These are phyloP conservation scores for Colletotrichum sansevieriae DNA, from an alignment of 2,329 filamentous ascomycete genomes.

Conservation along the genomic window DNA sequence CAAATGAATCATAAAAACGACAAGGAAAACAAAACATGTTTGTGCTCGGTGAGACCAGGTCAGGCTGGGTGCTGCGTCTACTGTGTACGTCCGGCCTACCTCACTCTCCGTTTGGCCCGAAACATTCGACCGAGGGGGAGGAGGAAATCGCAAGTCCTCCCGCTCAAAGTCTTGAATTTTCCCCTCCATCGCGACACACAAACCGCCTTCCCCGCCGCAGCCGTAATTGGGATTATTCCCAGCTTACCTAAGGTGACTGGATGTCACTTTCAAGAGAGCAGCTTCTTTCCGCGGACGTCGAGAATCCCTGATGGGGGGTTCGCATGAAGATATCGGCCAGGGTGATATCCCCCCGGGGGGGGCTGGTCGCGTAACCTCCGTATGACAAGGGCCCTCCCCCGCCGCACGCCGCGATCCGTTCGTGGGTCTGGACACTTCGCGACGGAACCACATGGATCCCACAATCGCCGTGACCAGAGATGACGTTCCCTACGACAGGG, in stretches of 20 bases:
- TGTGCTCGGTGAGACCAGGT: neutral
- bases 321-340: slow-evolving; percentile 1
- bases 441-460: neutral
- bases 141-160: too few relatives aligned
- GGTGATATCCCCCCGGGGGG: neutral
- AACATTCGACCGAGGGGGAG: neutral
- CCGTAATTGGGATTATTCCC: neutral
- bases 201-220: neutral
- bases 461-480: neutral
- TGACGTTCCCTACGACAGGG: neutral
- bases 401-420: neutral
- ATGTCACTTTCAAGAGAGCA: too few relatives aligned
- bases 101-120: neutral
- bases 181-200: neutral
- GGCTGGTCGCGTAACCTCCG: neutral
- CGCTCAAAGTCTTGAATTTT: too few relatives aligned
- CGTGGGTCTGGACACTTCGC: neutral
- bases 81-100: neutral
- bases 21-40: neutral
- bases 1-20: too few relatives aligned
- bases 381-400: slow-evolving; percentile 2
- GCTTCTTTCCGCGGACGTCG: too few relatives aligned
- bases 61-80: neutral
- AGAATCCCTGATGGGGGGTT: too few relatives aligned
- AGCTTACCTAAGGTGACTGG: too few relatives aligned